These are phyloP conservation scores for Tympanopsis confertula DNA, from an alignment of 2,329 filamentous ascomycete genomes.

Conservation along the genomic window DNA sequence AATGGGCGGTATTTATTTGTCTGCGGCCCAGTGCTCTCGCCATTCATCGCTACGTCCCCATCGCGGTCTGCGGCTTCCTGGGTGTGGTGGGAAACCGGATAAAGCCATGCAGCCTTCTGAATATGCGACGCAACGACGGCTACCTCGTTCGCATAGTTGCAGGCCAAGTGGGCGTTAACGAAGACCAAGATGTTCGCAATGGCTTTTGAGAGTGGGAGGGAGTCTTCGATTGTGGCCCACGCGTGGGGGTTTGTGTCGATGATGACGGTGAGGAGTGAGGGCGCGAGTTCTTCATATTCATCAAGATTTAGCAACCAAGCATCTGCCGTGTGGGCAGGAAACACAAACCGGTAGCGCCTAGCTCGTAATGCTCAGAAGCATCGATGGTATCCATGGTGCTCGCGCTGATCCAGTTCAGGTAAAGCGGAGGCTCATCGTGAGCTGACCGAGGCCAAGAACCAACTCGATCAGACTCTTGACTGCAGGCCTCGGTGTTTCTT, in stretches of 20 bases:
- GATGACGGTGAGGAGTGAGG: constrained; percentile 80
- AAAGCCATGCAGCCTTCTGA: constrained; percentile 79
- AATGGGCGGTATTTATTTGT: constrained; percentile 94
- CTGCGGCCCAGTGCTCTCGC: constrained; percentile 21
- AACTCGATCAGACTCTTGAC: too few relatives aligned
- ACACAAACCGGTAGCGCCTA: not conserved
- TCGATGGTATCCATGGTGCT: constrained; percentile 5
- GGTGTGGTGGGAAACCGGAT: constrained; percentile 46
- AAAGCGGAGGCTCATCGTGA: too few relatives aligned
- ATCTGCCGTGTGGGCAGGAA: not conserved
- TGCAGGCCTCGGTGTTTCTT: too few relatives aligned
- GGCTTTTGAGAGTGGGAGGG: constrained; percentile 40
- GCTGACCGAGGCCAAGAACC: too few relatives aligned
- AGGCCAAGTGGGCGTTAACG: constrained; percentile 89
- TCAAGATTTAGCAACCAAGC: constrained; percentile 5
- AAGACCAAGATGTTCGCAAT: constrained; percentile 87
- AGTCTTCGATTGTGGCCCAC: constrained; percentile 67
- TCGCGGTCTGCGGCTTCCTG: not conserved
- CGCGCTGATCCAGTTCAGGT: too few relatives aligned
- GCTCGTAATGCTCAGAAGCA: constrained; percentile 2
- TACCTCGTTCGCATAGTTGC: constrained; percentile 86
- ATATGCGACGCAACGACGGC: constrained; percentile 83
- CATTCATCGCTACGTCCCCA: constrained; percentile 4
- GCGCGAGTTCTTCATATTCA: constrained; percentile 36
- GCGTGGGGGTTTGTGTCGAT: constrained; percentile 95